Base-by-base conservation (phyloP, 257 asterid genomes). In the Paulownia fortunei region DNA sequence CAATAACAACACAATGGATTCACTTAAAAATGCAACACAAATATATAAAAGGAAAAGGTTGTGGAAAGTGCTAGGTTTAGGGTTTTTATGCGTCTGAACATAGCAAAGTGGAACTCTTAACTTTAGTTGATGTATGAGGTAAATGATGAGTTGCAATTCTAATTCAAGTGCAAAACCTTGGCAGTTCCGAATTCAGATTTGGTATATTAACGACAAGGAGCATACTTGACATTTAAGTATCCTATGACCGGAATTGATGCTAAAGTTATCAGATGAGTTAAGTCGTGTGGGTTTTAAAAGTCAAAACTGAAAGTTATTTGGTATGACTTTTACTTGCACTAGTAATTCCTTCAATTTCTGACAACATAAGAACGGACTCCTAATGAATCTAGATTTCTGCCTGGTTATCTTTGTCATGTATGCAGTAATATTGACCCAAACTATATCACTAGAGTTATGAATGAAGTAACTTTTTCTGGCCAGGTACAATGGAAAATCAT, bases 261-360 rank as follows among this genome's bases (percentile, higher is more conserved):
- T 5, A 73, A 58, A 58, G 39, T 58, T 9, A 49, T 19, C 30
- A 34, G 42, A 70, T 32, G 62, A 69, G 18, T 42, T 24, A 41
- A 54, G 4, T 47, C 49, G 36, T 42, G 1, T 34, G 12, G 15
- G 36, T 44, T 62, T 74, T 62, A 5, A 42, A 74, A 27, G 44
- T 44, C 8, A 61, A 34, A 9, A 41, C 5, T 18, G 32, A 10
- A 63, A 27, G 72, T 24, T 51, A 24, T 73, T 24, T 73, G 62
- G 61, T 47, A 27, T 2, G 49, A 63, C 36, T 32, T 21, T 24
- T 9, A 65, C 13, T 32, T 16, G 4, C 8, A 19, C 34, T 66
- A 24, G 24, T 76, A 52, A 51, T 76, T 73, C 58, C 42, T 59
- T 58, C 64, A 73, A 41, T 24, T 59, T 73, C 59, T 41, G 70